phyloP scores from a whole-genome alignment of 495 filamentous ascomycete species.

The Penicillium subrubescens region DNA sequence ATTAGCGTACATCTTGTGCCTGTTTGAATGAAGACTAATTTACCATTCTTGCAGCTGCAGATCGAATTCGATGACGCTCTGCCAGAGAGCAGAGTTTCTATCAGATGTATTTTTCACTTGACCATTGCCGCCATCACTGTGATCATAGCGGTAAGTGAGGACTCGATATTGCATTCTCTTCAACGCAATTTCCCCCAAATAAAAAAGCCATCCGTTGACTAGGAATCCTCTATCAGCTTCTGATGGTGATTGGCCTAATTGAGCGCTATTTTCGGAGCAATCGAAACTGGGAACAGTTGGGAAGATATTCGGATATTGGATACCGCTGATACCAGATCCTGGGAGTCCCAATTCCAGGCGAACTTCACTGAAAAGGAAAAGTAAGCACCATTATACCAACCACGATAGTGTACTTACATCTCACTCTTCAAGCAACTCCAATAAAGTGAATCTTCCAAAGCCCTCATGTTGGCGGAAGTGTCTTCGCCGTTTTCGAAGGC shows the following conservation, averaged over 20 bases:
- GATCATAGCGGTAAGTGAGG: not conserved
- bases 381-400: not conserved
- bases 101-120: not conserved
- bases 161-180: conserved; percentile 3
- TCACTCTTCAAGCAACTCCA: conserved; percentile 2
- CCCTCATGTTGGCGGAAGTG: not conserved
- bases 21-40: not conserved
- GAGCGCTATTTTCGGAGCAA: not conserved
- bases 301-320: not conserved
- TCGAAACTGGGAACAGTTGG: not conserved
- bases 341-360: not conserved
- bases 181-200: not conserved
- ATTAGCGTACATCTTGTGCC: not conserved
- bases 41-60: conserved; percentile 4
- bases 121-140: not conserved
- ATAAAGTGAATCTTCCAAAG: not conserved
- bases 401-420: not conserved
- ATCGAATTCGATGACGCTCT: not conserved
- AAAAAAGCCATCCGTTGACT: conserved; percentile 1
- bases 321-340: not conserved
- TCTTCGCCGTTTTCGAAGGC: not conserved
- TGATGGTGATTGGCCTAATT: not conserved
- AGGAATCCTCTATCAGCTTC: not conserved
- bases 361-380: not conserved
- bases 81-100: not conserved